Evolutionary conservation across 805 yeast species (phyloP).

Genomic region (Ogataea saltuana): DNA sequence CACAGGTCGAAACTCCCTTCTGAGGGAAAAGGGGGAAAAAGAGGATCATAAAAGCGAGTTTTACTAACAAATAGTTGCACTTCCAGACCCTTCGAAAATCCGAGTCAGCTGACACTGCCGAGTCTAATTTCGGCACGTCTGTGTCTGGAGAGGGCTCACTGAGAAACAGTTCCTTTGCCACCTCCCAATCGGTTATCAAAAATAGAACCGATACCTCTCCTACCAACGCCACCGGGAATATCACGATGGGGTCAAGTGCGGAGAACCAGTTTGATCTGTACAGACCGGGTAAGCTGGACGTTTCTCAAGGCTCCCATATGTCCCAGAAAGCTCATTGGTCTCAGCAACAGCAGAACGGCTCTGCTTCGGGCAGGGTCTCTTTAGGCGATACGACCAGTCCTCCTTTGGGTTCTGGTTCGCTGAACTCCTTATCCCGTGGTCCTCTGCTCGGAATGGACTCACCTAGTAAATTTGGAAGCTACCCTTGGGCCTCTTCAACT

Average conservation of each 20-base stretch:
- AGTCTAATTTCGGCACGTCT: slow-evolving; percentile 25
- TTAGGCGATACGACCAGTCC: slow-evolving; percentile 8
- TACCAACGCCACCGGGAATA: slow-evolving; percentile 1
- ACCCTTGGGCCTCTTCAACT: slow-evolving; percentile 19
- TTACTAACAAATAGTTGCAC: slow-evolving; percentile 5
- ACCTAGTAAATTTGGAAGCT: slow-evolving; percentile 13
- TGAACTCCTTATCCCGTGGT: slow-evolving; percentile 13
- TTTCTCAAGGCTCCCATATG: too few relatives aligned
- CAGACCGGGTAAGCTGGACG: slow-evolving; percentile 13
- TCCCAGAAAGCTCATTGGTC: slow-evolving; percentile 18
- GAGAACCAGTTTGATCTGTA: slow-evolving; percentile 19
- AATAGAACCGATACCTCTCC: slow-evolving; percentile 12
- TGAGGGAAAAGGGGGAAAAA: slow-evolving; percentile 8
- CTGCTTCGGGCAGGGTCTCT: slow-evolving; percentile 11
- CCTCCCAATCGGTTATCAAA: slow-evolving; percentile 10
- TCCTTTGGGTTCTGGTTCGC: slow-evolving; percentile 5
- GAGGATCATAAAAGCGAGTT: slow-evolving; percentile 1
- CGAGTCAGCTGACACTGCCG: slow-evolving; percentile 24
- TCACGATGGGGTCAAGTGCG: slow-evolving; percentile 8
- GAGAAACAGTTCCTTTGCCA: slow-evolving; percentile 15
- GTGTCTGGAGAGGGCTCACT: slow-evolving; percentile 18
- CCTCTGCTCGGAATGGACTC: slow-evolving; percentile 17
- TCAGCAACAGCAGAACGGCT: slow-evolving; percentile 9
- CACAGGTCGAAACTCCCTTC: too few relatives aligned
- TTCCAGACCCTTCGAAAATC: slow-evolving; percentile 17